phyloP scores from a whole-genome alignment of 164 flowering plant species.

The Kalanchoe fedtschenkoi region DNA sequence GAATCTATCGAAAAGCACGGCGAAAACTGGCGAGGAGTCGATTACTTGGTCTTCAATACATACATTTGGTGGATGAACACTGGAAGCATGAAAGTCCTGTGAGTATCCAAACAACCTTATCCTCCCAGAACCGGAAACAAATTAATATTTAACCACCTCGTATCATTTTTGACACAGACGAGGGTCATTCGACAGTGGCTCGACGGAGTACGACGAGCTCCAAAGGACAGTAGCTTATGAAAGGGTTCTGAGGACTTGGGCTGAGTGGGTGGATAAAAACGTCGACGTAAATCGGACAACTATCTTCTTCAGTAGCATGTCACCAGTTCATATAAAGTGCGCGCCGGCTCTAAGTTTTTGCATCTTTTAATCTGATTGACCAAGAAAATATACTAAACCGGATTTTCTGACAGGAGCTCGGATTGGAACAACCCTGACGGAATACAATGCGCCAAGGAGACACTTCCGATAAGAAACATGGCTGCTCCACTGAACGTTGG shows the following conservation, averaged over 20 bases:
- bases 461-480: constrained; percentile 47
- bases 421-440: constrained; percentile 85
- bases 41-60: constrained; percentile 76
- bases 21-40: constrained; percentile 62
- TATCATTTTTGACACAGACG: constrained; percentile 29
- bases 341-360: not conserved
- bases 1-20: constrained; percentile 78
- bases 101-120: constrained; percentile 20
- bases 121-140: too few relatives aligned
- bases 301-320: constrained; percentile 89
- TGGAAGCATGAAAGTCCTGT: constrained; percentile 72
- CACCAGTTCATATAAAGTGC: constrained; percentile 96
- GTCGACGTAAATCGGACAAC: constrained; percentile 58
- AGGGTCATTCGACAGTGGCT: constrained; percentile 77
- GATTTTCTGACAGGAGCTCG: constrained; percentile 57
- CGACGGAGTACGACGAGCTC: constrained; percentile 77
- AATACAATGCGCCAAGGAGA: constrained; percentile 71
- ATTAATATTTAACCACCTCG: not conserved
- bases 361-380: not conserved
- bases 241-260: constrained; percentile 79
- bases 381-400: too few relatives aligned
- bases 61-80: constrained; percentile 99
- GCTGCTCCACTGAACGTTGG: constrained; percentile 50
- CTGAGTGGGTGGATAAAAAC: constrained; percentile 76
- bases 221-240: constrained; percentile 65